Conservation (phyloP, 2,329 filamentous ascomycete genomes). For the Colletotrichum cordylinicola region DNA sequence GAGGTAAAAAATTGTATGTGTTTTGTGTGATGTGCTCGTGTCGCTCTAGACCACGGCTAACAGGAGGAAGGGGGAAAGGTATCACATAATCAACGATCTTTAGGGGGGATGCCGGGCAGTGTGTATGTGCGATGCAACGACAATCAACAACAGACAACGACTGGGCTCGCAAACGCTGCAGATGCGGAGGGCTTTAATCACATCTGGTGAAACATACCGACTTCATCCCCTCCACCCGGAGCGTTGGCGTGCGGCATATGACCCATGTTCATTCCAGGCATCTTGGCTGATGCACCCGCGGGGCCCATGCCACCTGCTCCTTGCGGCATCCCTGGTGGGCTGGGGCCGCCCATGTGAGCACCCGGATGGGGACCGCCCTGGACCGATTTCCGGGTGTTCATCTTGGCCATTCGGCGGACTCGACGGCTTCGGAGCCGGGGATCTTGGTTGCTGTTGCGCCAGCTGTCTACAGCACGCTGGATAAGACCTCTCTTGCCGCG, state of each 20-base stretch:
- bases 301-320: slow-evolving; percentile 67
- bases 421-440: slow-evolving; percentile 87
- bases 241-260: slow-evolving; percentile 74
- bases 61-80: slow-evolving; percentile 30
- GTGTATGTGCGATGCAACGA: slow-evolving; percentile 27
- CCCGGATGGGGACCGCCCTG: slow-evolving; percentile 62
- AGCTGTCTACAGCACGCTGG: slow-evolving; percentile 96
- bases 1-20: slow-evolving; percentile 16
- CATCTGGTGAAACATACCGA: slow-evolving; percentile 98
- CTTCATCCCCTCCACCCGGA: slow-evolving; percentile 78
- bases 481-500: slow-evolving; percentile 95
- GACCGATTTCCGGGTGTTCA: slow-evolving; percentile 82
- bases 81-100: slow-evolving; percentile 34
- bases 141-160: slow-evolving; percentile 24
- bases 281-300: slow-evolving; percentile 61
- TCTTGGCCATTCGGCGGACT: slow-evolving; percentile 95
- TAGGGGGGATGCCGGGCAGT: slow-evolving; percentile 20
- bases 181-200: slow-evolving; percentile 56
- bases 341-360: slow-evolving; percentile 71
- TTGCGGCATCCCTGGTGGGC: slow-evolving; percentile 68
- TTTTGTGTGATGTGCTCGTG: slow-evolving; percentile 18
- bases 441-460: slow-evolving; percentile 99
- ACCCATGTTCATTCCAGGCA: slow-evolving; percentile 73
- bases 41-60: slow-evolving; percentile 21
- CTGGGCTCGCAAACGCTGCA: slow-evolving; percentile 40